phyloP scores from a whole-genome alignment of 495 filamentous ascomycete species.

The Penicillium cataractarum region DNA sequence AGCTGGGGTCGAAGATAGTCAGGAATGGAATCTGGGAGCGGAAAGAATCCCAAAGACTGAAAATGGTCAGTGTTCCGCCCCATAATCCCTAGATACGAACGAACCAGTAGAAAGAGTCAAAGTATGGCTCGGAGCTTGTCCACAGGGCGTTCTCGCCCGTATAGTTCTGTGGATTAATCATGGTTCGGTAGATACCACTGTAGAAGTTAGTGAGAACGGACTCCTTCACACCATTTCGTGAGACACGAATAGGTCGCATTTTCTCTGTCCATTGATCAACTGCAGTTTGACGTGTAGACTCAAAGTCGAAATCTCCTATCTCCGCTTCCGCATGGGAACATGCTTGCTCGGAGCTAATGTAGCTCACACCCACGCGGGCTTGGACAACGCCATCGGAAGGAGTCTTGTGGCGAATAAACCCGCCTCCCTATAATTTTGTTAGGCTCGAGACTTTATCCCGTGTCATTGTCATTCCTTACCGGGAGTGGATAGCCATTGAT shows the following conservation, averaged over 20 bases:
- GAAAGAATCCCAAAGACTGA: slow-evolving; percentile 62
- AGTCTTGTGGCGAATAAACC: slow-evolving; percentile 63
- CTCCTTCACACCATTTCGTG: slow-evolving; percentile 53
- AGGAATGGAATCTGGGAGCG: slow-evolving; percentile 67
- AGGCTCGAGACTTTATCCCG: not conserved
- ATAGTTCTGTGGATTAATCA: slow-evolving; percentile 74
- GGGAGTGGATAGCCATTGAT: slow-evolving; percentile 75
- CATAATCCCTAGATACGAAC: not conserved
- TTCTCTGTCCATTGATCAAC: slow-evolving; percentile 53
- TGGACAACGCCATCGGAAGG: slow-evolving; percentile 46
- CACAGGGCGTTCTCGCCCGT: slow-evolving; percentile 77
- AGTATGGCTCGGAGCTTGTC: slow-evolving; percentile 67
- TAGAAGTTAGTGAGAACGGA: slow-evolving; percentile 63
- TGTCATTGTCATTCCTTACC: slow-evolving; percentile 18
- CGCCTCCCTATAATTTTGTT: slow-evolving; percentile 53
- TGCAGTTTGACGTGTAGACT: slow-evolving; percentile 43
- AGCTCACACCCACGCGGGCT: slow-evolving; percentile 72
- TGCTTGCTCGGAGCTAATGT: slow-evolving; percentile 65
- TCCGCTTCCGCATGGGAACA: slow-evolving; percentile 64
- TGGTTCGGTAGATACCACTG: slow-evolving; percentile 55
- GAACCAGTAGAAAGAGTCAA: slow-evolving; percentile 59
- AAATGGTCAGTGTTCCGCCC: slow-evolving; percentile 14
- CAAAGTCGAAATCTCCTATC: slow-evolving; percentile 56
- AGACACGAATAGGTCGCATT: slow-evolving; percentile 57
- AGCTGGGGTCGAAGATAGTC: slow-evolving; percentile 65